phyloP scores from a whole-genome alignment of 1,139 yeast genomes.

The Yamadazyma trypodendri region DNA sequence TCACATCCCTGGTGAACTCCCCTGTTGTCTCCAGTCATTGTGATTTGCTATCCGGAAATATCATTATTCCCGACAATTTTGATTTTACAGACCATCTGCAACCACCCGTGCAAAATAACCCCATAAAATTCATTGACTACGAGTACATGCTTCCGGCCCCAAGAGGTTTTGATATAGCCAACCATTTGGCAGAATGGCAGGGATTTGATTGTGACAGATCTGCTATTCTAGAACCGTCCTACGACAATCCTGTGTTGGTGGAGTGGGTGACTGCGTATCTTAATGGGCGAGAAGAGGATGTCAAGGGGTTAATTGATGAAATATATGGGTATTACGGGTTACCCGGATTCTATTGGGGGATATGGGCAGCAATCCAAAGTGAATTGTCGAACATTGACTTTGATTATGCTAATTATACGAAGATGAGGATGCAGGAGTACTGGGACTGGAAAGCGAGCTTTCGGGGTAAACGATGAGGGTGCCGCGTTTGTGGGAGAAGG shows the following conservation, averaged over 20 bases:
- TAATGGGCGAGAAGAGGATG: slow-evolving; percentile 26
- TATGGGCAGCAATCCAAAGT: slow-evolving; percentile 80
- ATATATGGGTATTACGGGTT: slow-evolving; percentile 65
- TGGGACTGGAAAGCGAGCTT: slow-evolving; percentile 60
- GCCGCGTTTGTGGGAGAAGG: too few species aligned
- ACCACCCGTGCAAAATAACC: slow-evolving; percentile 28
- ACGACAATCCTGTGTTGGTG: slow-evolving; percentile 44
- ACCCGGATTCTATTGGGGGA: slow-evolving; percentile 86
- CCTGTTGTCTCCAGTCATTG: slow-evolving; percentile 68
- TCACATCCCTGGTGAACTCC: slow-evolving; percentile 36
- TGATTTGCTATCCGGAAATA: slow-evolving; percentile 71
- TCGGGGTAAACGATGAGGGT: neutral
- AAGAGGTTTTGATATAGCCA: slow-evolving; percentile 80
- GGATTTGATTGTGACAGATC: slow-evolving; percentile 70
- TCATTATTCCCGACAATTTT: slow-evolving; percentile 58
- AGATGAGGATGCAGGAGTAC: slow-evolving; percentile 62
- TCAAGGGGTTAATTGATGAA: slow-evolving; percentile 49
- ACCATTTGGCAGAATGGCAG: slow-evolving; percentile 86
- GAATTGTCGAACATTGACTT: slow-evolving; percentile 71
- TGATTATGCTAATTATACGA: slow-evolving; percentile 64
- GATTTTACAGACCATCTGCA: too few species aligned
- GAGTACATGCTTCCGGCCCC: slow-evolving; percentile 83
- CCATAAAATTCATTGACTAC: slow-evolving; percentile 71
- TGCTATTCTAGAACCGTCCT: slow-evolving; percentile 55
- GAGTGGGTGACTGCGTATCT: slow-evolving; percentile 57